Evolutionary conservation across 331 rosid genomes (phyloP).

Genomic region (Quercus tomentella): DNA sequence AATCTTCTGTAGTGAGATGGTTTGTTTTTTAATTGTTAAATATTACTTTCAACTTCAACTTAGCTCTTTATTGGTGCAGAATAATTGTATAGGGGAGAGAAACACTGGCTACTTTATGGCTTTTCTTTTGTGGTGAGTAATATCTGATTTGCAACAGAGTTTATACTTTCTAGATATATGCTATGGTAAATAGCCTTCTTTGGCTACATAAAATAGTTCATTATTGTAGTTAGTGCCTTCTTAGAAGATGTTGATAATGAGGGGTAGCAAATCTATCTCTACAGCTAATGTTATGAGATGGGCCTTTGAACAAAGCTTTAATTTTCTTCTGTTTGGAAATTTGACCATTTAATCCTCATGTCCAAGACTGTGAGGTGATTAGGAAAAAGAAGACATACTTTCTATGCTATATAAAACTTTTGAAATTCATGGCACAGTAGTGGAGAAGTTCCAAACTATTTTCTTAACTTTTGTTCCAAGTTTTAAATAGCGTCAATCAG

Average conservation of each 20-base stretch:
- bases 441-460: not conserved
- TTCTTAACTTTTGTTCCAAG: not conserved
- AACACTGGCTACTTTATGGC: conserved; percentile 80
- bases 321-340: too few species aligned
- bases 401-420: too few species aligned
- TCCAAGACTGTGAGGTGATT: too few species aligned
- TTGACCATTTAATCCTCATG: too few species aligned
- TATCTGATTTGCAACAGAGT: conserved; percentile 10
- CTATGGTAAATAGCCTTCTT: not conserved
- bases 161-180: not conserved
- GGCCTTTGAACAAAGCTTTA: too few species aligned
- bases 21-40: conserved; percentile 5
- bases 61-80: conserved; percentile 48
- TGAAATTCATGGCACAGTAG: not conserved
- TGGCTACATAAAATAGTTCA: not conserved
- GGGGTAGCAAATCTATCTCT: too few species aligned
- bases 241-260: too few species aligned
- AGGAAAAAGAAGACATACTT: too few species aligned
- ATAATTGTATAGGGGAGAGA: conserved; percentile 95
- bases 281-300: too few species aligned
- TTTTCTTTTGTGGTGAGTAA: conserved; percentile 85
- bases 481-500: not conserved
- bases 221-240: too few species aligned
- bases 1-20: conserved; percentile 1
- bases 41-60: conserved; percentile 18